Percentiles rank a stretch among this genome's conserved stretches.
Conservation (phyloP, 129 eudicot species). For the Cynara cardunculus region DNA sequence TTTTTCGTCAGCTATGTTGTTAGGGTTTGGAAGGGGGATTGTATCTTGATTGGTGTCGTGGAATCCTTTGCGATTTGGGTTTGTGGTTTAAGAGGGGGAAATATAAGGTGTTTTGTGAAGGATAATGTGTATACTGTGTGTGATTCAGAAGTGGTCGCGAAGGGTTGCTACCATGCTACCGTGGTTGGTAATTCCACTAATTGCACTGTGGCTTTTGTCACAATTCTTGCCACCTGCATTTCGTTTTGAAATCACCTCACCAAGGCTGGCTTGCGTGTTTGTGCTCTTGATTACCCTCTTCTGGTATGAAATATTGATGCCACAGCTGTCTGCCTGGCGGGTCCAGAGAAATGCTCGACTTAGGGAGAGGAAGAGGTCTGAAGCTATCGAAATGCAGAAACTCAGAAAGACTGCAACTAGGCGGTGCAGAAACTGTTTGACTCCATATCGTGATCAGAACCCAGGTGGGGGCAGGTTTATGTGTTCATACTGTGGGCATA, state of each 20-base stretch:
- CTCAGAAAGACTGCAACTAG: constrained; percentile 77
- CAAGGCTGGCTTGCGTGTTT: constrained; percentile 79
- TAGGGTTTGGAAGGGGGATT: constrained; percentile 50
- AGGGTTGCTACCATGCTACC: constrained; percentile 94
- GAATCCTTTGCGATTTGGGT: background rate
- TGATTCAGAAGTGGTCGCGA: constrained; percentile 94
- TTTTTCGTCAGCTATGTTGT: constrained; percentile 24
- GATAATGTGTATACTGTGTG: constrained; percentile 99
- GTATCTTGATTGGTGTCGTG: constrained; percentile 6
- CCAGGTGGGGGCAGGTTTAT: constrained; percentile 86
- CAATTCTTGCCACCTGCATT: constrained; percentile 90
- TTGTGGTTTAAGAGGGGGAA: background rate
- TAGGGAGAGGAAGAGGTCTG: constrained; percentile 76
- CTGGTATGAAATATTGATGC: constrained; percentile 96
- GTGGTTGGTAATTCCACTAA: constrained; percentile 92
- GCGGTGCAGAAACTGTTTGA: constrained; percentile 83
- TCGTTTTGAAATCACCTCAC: constrained; percentile 84
- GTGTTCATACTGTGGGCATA: constrained; percentile 90
- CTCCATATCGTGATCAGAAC: constrained; percentile 82
- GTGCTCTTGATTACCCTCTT: constrained; percentile 73
- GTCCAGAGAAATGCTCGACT: constrained; percentile 68
- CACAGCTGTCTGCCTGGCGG: constrained; percentile 78
- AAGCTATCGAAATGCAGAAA: constrained; percentile 89
- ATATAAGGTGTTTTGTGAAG: constrained; percentile 31
- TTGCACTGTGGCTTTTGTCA: constrained; percentile 82